Conservation (phyloP, 345 rosid genomes). For the Brassica carinata region DNA sequence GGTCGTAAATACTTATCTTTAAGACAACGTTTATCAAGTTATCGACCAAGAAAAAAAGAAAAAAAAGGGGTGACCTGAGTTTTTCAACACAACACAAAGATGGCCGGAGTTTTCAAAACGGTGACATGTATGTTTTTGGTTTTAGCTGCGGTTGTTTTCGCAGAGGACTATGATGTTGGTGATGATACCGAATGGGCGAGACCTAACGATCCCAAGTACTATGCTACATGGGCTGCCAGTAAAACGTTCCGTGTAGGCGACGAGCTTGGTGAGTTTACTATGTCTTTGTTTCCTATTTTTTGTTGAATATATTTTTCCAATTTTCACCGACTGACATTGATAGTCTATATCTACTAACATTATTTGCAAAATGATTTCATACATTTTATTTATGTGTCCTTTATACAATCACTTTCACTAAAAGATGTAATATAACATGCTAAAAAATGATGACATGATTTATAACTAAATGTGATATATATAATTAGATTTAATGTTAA, state of each 20-base stretch:
- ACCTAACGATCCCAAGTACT: constrained; percentile 18
- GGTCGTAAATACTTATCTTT: neutral
- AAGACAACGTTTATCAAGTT: constrained; percentile 1
- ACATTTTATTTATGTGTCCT: too few species aligned
- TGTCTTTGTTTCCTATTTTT: neutral
- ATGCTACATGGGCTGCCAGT: constrained; percentile 33
- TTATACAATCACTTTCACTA: too few species aligned
- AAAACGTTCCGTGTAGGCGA: constrained; percentile 42
- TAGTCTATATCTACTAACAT: too few species aligned
- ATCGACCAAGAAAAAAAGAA: neutral
- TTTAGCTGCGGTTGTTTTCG: constrained; percentile 34
- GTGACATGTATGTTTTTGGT: constrained; percentile 25
- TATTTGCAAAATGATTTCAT: too few species aligned
- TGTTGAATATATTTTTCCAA: neutral
- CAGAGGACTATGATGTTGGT: constrained; percentile 43
- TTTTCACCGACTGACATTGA: constrained; percentile 8
- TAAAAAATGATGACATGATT: too few species aligned
- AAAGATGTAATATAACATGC: too few species aligned
- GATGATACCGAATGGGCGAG: constrained; percentile 37
- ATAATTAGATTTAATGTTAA: too few species aligned
- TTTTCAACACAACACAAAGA: constrained; percentile 31
- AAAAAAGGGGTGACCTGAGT: constrained; percentile 39
- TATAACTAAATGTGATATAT: too few species aligned
- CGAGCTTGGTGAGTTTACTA: constrained; percentile 38
- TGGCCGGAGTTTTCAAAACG: constrained; percentile 32